Conservation (phyloP, 495 filamentous ascomycete genomes). For the Lepidopterella palustris region DNA sequence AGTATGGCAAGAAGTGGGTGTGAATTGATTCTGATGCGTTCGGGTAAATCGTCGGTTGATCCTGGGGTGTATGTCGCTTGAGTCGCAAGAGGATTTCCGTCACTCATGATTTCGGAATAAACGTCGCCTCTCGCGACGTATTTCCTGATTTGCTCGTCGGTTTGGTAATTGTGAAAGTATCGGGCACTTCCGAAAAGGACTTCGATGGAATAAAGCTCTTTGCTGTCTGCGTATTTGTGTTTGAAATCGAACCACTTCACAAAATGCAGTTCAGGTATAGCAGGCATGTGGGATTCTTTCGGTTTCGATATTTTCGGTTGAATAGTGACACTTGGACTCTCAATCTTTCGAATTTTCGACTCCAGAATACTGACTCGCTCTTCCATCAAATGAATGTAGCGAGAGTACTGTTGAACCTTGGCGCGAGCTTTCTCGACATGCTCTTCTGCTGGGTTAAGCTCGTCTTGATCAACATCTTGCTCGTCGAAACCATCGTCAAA, state of each 20-base stretch:
- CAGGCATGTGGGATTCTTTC: not conserved
- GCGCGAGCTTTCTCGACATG: not conserved
- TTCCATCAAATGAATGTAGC: not conserved
- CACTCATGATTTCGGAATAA: not conserved
- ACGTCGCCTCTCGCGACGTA: not conserved
- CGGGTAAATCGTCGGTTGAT: not conserved
- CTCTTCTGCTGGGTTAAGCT: not conserved
- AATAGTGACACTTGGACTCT: not conserved
- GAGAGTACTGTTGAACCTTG: not conserved
- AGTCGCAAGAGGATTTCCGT: not conserved
- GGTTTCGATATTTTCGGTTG: not conserved
- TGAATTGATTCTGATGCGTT: slow-evolving; percentile 1
- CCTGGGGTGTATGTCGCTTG: not conserved
- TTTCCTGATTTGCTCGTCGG: slow-evolving; percentile 1
- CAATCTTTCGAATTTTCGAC: not conserved
- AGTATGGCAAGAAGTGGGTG: not conserved
- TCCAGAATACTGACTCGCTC: not conserved
- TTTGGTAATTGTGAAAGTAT: not conserved
- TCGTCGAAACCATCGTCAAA: not conserved
- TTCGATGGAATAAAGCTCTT: not conserved
- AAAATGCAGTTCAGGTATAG: not conserved
- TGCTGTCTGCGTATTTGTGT: slow-evolving; percentile 1
- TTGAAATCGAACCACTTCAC: slow-evolving; percentile 4
- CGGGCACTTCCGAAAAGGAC: not conserved
- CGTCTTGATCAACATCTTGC: not conserved